These are phyloP conservation scores for Acacia pycnantha DNA, from an alignment of 331 rosid species.

Conservation along the genomic window DNA sequence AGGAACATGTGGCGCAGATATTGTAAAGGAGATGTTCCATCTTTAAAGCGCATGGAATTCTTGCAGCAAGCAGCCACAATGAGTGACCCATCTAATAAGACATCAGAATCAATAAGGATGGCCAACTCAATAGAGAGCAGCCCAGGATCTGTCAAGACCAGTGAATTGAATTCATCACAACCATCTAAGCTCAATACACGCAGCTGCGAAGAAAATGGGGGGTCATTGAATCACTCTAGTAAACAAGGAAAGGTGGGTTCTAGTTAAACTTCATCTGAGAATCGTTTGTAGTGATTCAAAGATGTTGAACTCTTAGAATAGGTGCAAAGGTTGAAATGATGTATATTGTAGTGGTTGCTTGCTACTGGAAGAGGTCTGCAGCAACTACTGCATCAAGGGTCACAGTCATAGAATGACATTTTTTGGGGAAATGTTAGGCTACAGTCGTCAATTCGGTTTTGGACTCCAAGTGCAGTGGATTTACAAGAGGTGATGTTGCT, in stretches of 20 bases:
- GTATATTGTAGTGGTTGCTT: conserved; percentile 33
- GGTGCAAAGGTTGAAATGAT: conserved; percentile 35
- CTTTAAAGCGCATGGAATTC: conserved; percentile 58
- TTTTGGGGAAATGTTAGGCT: conserved; percentile 26
- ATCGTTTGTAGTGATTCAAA: conserved; percentile 15
- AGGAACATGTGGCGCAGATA: conserved; percentile 84
- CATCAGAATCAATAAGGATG: conserved; percentile 33
- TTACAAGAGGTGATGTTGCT: conserved; percentile 6
- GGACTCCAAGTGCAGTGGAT: conserved; percentile 11
- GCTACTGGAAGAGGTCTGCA: conserved; percentile 26
- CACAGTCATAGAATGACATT: conserved; percentile 28
- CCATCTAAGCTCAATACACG: conserved; percentile 26
- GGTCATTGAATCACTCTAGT: conserved; percentile 37
- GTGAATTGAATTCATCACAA: conserved; percentile 51
- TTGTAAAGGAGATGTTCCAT: conserved; percentile 90
- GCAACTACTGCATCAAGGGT: conserved; percentile 15
- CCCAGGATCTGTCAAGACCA: conserved; percentile 53
- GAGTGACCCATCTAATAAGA: conserved; percentile 31
- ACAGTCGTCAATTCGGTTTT: conserved; percentile 19
- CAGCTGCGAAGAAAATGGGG: conserved; percentile 65
- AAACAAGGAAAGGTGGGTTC: conserved; percentile 39
- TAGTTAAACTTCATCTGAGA: conserved; percentile 32
- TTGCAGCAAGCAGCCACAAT: conserved; percentile 39
- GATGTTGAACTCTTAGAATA: conserved; percentile 32
- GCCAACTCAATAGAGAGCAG: conserved; percentile 36